Evolutionary conservation across 1,284 basidiomycete species (phyloP), one percentile per base, ranked within the genome.

Genomic region (Ganoderma multipileum): DNA sequence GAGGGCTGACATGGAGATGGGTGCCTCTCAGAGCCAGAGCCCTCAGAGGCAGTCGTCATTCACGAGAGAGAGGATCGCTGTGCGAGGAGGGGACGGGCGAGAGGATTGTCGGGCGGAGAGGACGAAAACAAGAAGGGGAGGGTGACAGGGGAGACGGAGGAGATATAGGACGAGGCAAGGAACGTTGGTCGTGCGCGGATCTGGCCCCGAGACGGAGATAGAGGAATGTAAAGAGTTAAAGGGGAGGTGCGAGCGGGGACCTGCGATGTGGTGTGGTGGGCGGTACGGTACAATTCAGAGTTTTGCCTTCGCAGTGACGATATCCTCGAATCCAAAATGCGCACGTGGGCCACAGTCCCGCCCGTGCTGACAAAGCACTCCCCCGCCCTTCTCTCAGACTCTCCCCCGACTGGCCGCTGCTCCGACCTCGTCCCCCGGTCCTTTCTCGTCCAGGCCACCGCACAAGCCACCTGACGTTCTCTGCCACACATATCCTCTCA

Each of bases 11-110:
- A 75, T 65, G 68, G 70, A 64, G 70, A 71, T 52, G 75, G 66
- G 20, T 33, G 74, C 69, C 73, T 76, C 72, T 77, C 76, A 64
- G 73, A 73, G 75, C 73, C 67, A 50, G 75, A 66, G 71, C 72
- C 70, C 61, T 72, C 75, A 57, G 76, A 68, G 70, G 74, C 72
- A 70, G 77, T 71, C 74, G 72, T 74, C 78, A 79, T 79, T 74
- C 74, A 79, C 76, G 69, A 62, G 58, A 54, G 65, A 44, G 63
- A 30, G 23, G 52, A 41, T 26, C 66, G 68, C 23, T 23, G 63
- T 42, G 67, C 42, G 66, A 42, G 57, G 50, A 39, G 68, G 64
- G 50, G 64, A 66, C 58, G 55, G 41, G 28, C 47, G 61, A 64
- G 68, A 68, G 55, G 52, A 44, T 42, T 44, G 64, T 44, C 59